Base-by-base conservation (phyloP, 1,284 basidiomycete genomes). In the Microbotryomycetes sp. region DNA sequence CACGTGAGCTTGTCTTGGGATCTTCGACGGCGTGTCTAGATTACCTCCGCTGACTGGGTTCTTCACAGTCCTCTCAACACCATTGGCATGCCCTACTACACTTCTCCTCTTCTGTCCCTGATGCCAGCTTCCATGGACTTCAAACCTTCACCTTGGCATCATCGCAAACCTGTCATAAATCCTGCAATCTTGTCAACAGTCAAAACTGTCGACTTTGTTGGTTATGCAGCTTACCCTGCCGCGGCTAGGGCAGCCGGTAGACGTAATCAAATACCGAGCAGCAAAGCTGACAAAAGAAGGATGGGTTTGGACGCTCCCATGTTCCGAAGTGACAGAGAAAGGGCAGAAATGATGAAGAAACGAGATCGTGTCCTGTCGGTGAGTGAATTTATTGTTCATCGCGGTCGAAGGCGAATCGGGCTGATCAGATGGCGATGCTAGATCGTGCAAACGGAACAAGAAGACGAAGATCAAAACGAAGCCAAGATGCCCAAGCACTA, bases 1-100 rank as follows among this genome's bases (percentile, higher is more conserved):
- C 46, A 94, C 89, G 86, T 91, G 74, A 73, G 85, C 75, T 1
- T 48, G 3, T 51, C 53, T 16, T 49, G 25, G 23, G n/a, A 3
- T 30, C 30, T 3, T 7, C 4, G n/a, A n/a, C n/a, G n/a, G n/a
- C n/a, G n/a, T n/a, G n/a, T n/a, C n/a, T n/a, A n/a, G n/a, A 29
- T 26, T 16, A n/a, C 31, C 4, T 12, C 62, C 51, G 48, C 58
- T 54, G 56, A 48, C 53, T 60, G 45, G 28, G 51, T 28, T 28
- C 22, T 59, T 28, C 3, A 22, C 54, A 66, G 62, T 0, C 92
- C 94, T 1, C 80, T 99, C 56, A 97, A 91, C 73, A 79, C 82
- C 50, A 84, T 98, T 65, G 96, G 96, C 1, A 81, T 97, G 80
- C 93, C 94, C 5, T 83, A 88, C 76, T 97, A 97, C 75, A 81